Evolutionary conservation across 192 early-diverging fungal genomes (phyloP).

Genomic region (Helicostylum pulchrum): DNA sequence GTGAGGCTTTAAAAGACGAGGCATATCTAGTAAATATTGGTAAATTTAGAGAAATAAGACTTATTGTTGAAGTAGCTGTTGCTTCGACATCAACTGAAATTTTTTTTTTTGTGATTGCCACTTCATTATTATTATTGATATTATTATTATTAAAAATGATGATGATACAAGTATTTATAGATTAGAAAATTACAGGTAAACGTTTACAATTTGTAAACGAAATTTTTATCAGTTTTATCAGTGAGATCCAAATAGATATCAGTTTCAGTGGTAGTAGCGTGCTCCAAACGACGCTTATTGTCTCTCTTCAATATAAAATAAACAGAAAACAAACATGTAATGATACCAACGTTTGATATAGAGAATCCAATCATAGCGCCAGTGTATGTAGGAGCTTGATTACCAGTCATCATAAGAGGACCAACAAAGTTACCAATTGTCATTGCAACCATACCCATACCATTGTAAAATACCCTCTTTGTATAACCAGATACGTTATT

Average conservation of each 20-base stretch:
- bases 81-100: too few relatives aligned
- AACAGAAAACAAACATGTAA: slow-evolving; percentile 6
- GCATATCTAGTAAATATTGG: too few relatives aligned
- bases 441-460: not conserved
- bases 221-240: slow-evolving; percentile 5
- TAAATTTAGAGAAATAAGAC: too few relatives aligned
- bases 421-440: slow-evolving; percentile 23
- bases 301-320: not conserved
- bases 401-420: slow-evolving; percentile 15
- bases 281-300: slow-evolving; percentile 1
- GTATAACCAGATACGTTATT: slow-evolving; percentile 16
- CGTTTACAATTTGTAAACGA: slow-evolving; percentile 16
- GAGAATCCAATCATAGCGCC: slow-evolving; percentile 9
- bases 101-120: too few relatives aligned
- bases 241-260: slow-evolving; percentile 17
- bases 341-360: slow-evolving; percentile 10
- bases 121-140: too few relatives aligned
- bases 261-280: not conserved
- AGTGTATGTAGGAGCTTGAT: slow-evolving; percentile 14
- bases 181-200: too few relatives aligned
- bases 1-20: too few relatives aligned
- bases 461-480: slow-evolving; percentile 14
- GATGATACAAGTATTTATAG: too few relatives aligned
- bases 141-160: too few relatives aligned
- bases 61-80: too few relatives aligned